Conservation (phyloP, 1,139 yeast species). For the Blastobotrys ciferrii region DNA sequence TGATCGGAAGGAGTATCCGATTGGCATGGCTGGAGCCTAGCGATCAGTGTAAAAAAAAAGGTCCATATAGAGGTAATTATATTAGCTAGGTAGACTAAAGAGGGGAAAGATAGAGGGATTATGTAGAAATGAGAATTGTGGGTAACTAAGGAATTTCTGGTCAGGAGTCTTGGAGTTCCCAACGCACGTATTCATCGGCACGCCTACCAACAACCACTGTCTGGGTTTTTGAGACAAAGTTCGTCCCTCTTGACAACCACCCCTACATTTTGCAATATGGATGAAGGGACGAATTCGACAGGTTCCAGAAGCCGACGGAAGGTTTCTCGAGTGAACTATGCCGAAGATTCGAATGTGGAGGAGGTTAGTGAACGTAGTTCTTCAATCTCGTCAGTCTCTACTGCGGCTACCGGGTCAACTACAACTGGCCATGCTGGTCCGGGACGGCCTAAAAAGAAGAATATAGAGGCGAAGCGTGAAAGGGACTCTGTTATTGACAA, state of each 20-base stretch:
- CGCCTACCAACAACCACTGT: not conserved
- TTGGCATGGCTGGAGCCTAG: too few relatives aligned
- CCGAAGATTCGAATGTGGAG: constrained; percentile 25
- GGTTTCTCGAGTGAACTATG: constrained; percentile 32
- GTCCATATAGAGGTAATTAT: too few relatives aligned
- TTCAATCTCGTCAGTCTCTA: not conserved
- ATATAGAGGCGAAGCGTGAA: constrained; percentile 8
- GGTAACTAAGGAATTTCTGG: too few relatives aligned
- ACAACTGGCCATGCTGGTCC: constrained; percentile 2
- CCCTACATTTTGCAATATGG: constrained; percentile 7
- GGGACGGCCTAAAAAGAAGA: constrained; percentile 2
- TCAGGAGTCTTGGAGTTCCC: too few relatives aligned
- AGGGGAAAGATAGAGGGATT: not conserved
- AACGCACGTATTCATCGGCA: not conserved
- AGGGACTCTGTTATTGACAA: constrained; percentile 12
- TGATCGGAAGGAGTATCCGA: too few relatives aligned
- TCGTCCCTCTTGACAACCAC: constrained; percentile 3
- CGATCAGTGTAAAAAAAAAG: too few relatives aligned
- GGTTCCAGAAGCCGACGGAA: constrained; percentile 27
- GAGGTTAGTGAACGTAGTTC: constrained; percentile 8
- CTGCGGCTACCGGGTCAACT: constrained; percentile 8
- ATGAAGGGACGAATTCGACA: constrained; percentile 3
- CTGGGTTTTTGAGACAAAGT: constrained; percentile 9
- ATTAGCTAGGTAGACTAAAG: too few relatives aligned
- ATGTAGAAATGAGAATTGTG: not conserved